A percentile compares a stretch with the other conserved stretches of the same genome.
phyloP scores from a whole-genome alignment of 1,284 basidiomycete genomes.

The Schizopora paradoxa region DNA sequence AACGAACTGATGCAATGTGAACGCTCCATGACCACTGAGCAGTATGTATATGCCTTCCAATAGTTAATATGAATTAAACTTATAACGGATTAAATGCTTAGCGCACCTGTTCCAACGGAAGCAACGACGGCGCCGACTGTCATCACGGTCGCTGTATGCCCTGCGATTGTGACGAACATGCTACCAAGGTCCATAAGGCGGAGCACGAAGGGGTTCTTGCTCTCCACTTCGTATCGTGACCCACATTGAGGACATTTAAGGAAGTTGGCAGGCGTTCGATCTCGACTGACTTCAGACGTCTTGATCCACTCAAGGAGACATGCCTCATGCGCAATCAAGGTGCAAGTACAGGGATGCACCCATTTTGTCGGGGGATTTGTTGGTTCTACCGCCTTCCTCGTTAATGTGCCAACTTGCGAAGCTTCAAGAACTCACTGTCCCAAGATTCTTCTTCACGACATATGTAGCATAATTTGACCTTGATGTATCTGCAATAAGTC shows the following conservation, averaged over 20 bases:
- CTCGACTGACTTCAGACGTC: slow-evolving; percentile 50
- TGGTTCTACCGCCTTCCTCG: slow-evolving; percentile 31
- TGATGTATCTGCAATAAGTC: not conserved
- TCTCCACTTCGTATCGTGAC: slow-evolving; percentile 57
- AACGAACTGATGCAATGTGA: slow-evolving; percentile 63
- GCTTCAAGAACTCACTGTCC: slow-evolving; percentile 37
- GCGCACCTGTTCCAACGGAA: slow-evolving; percentile 37
- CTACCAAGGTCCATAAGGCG: slow-evolving; percentile 46
- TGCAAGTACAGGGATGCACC: slow-evolving; percentile 77
- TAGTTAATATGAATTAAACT: slow-evolving; percentile 1
- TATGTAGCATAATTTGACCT: slow-evolving; percentile 75
- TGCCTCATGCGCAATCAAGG: slow-evolving; percentile 70
- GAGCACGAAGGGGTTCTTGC: slow-evolving; percentile 50
- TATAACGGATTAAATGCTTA: slow-evolving; percentile 7
- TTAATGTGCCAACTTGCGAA: not conserved
- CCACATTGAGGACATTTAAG: slow-evolving; percentile 78
- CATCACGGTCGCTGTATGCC: slow-evolving; percentile 44
- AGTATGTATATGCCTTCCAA: slow-evolving; percentile 54
- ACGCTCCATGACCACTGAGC: slow-evolving; percentile 63
- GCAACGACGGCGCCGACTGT: slow-evolving; percentile 40
- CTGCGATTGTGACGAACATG: slow-evolving; percentile 40
- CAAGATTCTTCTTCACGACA: slow-evolving; percentile 66
- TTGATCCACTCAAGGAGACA: slow-evolving; percentile 76
- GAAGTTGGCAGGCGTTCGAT: slow-evolving; percentile 46
- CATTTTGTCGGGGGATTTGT: slow-evolving; percentile 47